phyloP scores from a whole-genome alignment of 768 basidiomycete genomes.

The Boletus tylopilopsis region DNA sequence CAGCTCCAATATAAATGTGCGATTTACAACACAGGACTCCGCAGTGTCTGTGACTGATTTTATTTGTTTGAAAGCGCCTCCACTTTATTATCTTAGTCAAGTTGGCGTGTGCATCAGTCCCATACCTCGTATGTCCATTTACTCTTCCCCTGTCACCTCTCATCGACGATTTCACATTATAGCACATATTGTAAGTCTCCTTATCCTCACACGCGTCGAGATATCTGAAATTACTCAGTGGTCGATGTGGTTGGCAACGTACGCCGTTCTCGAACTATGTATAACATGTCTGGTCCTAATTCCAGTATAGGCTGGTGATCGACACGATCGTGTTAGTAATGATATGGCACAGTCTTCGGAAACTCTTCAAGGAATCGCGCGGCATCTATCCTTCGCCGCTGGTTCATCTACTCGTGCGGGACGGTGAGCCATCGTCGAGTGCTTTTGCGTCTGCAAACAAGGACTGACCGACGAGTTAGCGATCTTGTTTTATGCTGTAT shows the following conservation, averaged over 20 bases:
- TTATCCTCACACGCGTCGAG: no score
- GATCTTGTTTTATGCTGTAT: not conserved
- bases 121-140: constrained; percentile 5
- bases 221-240: not conserved
- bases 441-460: no score
- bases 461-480: no score
- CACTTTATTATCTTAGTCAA: constrained; percentile 6
- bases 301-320: not conserved
- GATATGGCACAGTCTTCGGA: not conserved
- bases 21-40: no score
- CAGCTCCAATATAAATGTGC: no score
- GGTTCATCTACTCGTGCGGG: not conserved
- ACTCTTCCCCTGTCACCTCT: not conserved
- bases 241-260: constrained; percentile 11
- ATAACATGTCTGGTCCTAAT: not conserved
- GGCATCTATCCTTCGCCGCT: not conserved
- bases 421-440: not conserved
- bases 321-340: not conserved
- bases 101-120: constrained; percentile 12
- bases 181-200: constrained; percentile 12
- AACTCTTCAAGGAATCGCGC: not conserved
- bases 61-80: not conserved
- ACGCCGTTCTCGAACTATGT: not conserved
- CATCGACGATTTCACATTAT: not conserved
- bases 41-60: no score